Evolutionary conservation across 441 rosid species (phyloP).

Genomic region (Melastoma candidum): DNA sequence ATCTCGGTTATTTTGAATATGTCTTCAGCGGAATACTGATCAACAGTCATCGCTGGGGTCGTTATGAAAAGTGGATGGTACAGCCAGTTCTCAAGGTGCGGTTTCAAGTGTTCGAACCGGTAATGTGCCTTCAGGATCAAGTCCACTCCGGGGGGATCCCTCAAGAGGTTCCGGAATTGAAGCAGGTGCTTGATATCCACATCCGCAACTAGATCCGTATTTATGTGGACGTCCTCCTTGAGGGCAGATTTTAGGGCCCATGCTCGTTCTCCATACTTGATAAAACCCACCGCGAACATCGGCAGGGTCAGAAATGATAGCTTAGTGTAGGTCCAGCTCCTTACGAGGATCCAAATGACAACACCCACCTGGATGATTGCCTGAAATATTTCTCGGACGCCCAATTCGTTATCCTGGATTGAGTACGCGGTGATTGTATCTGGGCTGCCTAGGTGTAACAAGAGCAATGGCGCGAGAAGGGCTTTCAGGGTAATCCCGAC

Average conservation of each 20-base stretch:
- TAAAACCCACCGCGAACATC: not conserved
- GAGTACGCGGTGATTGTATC: slow-evolving; percentile 7
- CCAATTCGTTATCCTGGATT: slow-evolving; percentile 3
- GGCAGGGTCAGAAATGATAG: slow-evolving; percentile 5
- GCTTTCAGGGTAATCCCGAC: not conserved
- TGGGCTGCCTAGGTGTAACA: slow-evolving; percentile 5
- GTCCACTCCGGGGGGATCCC: not conserved
- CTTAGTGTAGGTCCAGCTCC: slow-evolving; percentile 4
- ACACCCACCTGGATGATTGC: not conserved
- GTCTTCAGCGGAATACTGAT: not conserved
- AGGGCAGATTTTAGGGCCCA: slow-evolving; percentile 7
- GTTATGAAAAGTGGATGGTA: not conserved
- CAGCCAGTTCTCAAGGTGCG: not conserved
- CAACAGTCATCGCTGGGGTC: not conserved
- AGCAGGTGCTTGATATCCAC: not conserved
- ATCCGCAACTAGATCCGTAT: not conserved
- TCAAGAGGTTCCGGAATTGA: not conserved
- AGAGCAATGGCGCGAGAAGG: slow-evolving; percentile 1
- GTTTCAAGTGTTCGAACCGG: slow-evolving; percentile 2
- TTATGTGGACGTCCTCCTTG: not conserved
- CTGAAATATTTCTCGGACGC: not conserved
- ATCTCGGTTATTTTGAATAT: slow-evolving; percentile 1
- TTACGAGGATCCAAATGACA: not conserved
- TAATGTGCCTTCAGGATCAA: slow-evolving; percentile 1
- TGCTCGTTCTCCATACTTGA: slow-evolving; percentile 5